Evolutionary conservation across 169 alveolate genomes (phyloP).

Genomic region (Eimeria falciformis): DNA sequence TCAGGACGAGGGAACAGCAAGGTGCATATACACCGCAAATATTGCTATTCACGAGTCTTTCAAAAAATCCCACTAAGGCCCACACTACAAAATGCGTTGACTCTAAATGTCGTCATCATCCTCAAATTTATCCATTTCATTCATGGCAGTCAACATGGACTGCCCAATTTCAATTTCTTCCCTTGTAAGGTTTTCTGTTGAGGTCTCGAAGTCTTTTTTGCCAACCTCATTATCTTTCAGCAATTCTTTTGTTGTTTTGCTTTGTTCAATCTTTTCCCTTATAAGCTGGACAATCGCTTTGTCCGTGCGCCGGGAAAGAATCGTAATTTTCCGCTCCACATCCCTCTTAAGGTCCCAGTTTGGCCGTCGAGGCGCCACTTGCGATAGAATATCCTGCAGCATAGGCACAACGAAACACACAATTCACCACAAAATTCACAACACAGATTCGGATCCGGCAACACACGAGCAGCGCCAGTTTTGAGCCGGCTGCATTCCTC

Average conservation of each 20-base stretch:
- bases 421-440: background rate
- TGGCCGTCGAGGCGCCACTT: slow-evolving; percentile 82
- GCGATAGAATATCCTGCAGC: slow-evolving; percentile 80
- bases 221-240: background rate
- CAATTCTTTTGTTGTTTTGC: background rate
- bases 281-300: slow-evolving; percentile 86
- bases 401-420: background rate
- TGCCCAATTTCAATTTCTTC: slow-evolving; percentile 38
- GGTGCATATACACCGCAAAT: slow-evolving; percentile 30
- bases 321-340: slow-evolving; percentile 82
- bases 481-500: background rate
- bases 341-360: slow-evolving; percentile 89
- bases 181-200: background rate
- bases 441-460: background rate
- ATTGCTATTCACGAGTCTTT: background rate
- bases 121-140: slow-evolving; percentile 53
- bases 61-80: background rate
- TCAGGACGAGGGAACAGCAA: too few species aligned
- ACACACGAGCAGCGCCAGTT: background rate
- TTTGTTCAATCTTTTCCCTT: slow-evolving; percentile 79
- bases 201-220: background rate
- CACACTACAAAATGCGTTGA: background rate
- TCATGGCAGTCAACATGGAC: slow-evolving; percentile 22
- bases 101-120: slow-evolving; percentile 8
- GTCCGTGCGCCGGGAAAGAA: slow-evolving; percentile 86